Evolutionary conservation across 2,329 filamentous ascomycete species (phyloP), one percentile per base, ranked within the genome.

Genomic region (Pseudovirgaria hyperparasitica): DNA sequence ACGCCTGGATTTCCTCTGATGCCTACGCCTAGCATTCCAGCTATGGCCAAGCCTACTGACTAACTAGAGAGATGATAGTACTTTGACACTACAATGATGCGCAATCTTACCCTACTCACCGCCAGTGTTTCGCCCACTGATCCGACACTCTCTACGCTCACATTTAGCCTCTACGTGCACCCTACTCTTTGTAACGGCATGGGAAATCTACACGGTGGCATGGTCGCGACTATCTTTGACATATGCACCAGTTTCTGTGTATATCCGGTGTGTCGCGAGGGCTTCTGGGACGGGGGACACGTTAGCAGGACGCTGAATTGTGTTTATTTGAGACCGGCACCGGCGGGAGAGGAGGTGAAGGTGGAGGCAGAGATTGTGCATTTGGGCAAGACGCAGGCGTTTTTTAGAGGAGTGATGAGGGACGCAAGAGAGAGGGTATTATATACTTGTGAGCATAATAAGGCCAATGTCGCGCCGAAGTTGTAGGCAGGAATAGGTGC

Each of bases 221-320:
- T 63, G 3, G 63, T 64, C 2, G 60, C 63, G 1, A 48, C 66
- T 5, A 63, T 70, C 22, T 67, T 68, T 32, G 70, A 74, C 39
- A 63, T 71, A 46, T 56, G 59, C 29, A 65, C 62, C 2, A 58
- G 52, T 5, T 42, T 57, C 6, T 47, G 57, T 5, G 43, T 60
- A 10, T 38, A 34, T 5, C 41, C 48, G 4, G 38, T 41, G 11
- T 38, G 43, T 5, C 35, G 32, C n/a, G 40, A 49, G 3, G 50
- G 46, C 2, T 56, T 55, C 25, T 65, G 59, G 58, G 45, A 61
- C 23, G 42, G 46, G n/a, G 58, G 48, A 2, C 55, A 60, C 24
- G 60, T 64, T 6, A 52, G 42, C 19, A 32, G 53, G 19, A 53
- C 41, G 27, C 41, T 65, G 34, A 62, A 55, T 36, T 60, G 60